phyloP scores from a whole-genome alignment of 257 asterid species.

The Leptodermis oblonga region DNA sequence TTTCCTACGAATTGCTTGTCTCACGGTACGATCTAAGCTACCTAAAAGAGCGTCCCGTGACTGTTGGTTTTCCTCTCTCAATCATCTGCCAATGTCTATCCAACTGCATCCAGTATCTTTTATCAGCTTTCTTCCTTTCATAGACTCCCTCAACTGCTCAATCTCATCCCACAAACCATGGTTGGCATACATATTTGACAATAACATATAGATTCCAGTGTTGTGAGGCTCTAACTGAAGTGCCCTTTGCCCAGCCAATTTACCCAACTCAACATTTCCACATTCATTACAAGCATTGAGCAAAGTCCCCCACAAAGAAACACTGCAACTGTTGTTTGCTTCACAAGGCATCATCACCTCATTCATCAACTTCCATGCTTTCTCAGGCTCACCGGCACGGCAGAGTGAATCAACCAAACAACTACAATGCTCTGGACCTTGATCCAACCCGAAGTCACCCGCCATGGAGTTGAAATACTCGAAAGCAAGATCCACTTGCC shows the following conservation, averaged over 20 bases:
- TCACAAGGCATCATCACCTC: conserved; percentile 37
- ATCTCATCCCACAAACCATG: conserved; percentile 76
- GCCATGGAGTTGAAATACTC: conserved; percentile 64
- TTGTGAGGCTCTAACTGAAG: conserved; percentile 62
- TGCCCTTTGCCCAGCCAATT: conserved; percentile 72
- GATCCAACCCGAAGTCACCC: conserved; percentile 41
- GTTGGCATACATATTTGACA: conserved; percentile 75
- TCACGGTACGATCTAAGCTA: no score
- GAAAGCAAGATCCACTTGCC: conserved; percentile 74
- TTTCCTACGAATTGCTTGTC: no score
- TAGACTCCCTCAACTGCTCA: conserved; percentile 53
- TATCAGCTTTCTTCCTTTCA: conserved; percentile 57
- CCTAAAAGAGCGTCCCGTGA: no score
- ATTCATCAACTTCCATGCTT: conserved; percentile 51
- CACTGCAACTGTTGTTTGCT: conserved; percentile 22
- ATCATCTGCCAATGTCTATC: conserved; percentile 28
- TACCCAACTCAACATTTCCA: conserved; percentile 67
- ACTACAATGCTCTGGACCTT: conserved; percentile 71
- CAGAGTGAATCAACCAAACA: conserved; percentile 79
- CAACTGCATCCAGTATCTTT: conserved; percentile 74
- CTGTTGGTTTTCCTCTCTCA: no score
- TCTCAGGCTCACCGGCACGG: conserved; percentile 72
- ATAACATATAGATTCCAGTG: conserved; percentile 59
- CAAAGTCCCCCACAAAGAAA: conserved; percentile 83
- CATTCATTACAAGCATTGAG: conserved; percentile 68